These are phyloP conservation scores for Dendryphion nanum DNA, from an alignment of 2,329 filamentous ascomycete genomes.

Conservation along the genomic window DNA sequence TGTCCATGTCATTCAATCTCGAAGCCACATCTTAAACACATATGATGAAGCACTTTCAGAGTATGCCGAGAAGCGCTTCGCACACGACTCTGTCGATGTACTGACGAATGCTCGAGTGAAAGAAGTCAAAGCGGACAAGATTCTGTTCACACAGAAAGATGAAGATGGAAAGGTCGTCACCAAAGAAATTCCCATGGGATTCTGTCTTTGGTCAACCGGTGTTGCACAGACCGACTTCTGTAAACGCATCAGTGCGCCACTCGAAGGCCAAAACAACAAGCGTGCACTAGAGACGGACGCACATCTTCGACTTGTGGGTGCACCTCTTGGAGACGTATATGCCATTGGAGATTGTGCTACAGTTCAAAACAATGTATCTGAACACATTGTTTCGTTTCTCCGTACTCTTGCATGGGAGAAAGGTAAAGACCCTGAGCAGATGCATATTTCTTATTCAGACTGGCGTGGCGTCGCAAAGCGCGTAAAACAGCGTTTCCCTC, in stretches of 20 bases:
- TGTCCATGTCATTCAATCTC: conserved; percentile 92
- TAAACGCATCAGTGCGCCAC: conserved; percentile 71
- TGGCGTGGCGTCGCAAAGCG: conserved; percentile 83
- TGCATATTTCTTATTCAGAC: conserved; percentile 81
- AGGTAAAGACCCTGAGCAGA: conserved; percentile 83
- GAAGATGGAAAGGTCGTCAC: conserved; percentile 71
- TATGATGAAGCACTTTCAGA: conserved; percentile 93
- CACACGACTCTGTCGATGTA: conserved; percentile 86
- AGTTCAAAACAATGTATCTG: conserved; percentile 94
- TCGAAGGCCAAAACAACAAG: conserved; percentile 78
- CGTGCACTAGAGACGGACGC: conserved; percentile 94
- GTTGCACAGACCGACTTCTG: conserved; percentile 82
- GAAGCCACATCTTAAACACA: conserved; percentile 93
- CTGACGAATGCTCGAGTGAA: conserved; percentile 91
- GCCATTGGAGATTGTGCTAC: conserved; percentile 95
- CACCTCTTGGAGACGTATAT: conserved; percentile 91
- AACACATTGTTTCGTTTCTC: conserved; percentile 86
- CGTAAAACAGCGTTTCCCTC: conserved; percentile 86
- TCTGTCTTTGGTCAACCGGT: conserved; percentile 97
- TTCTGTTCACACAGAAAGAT: conserved; percentile 81
- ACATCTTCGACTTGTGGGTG: conserved; percentile 83
- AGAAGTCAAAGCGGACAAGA: conserved; percentile 79
- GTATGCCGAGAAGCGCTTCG: conserved; percentile 88
- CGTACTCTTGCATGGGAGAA: conserved; percentile 88
- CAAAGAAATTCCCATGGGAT: conserved; percentile 93